phyloP scores from a whole-genome alignment of 2,329 filamentous ascomycete genomes.

The Monilinia aucupariae region DNA sequence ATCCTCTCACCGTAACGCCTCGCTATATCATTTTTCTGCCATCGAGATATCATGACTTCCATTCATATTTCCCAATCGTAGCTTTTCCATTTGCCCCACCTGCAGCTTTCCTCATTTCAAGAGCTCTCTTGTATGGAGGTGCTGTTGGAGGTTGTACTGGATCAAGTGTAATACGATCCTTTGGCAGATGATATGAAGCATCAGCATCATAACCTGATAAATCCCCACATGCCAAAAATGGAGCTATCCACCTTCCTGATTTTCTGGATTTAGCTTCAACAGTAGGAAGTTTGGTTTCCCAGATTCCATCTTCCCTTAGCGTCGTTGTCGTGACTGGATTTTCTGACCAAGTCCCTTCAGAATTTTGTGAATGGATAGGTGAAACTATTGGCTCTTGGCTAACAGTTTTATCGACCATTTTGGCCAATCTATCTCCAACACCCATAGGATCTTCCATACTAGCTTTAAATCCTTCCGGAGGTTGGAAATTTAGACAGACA shows the following conservation, averaged over 20 bases:
- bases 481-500: slow-evolving; percentile 84
- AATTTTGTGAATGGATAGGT: slow-evolving; percentile 43
- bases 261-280: slow-evolving; percentile 39
- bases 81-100: slow-evolving; percentile 55
- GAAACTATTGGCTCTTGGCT: slow-evolving; percentile 41
- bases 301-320: slow-evolving; percentile 25
- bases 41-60: not conserved
- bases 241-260: slow-evolving; percentile 73
- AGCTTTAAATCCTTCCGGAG: slow-evolving; percentile 68
- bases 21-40: not conserved
- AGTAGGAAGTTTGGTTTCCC: slow-evolving; percentile 30
- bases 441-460: slow-evolving; percentile 72
- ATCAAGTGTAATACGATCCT: slow-evolving; percentile 79
- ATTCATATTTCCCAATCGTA: not conserved
- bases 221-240: slow-evolving; percentile 96
- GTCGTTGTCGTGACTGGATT: slow-evolving; percentile 8
- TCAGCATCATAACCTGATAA: slow-evolving; percentile 92
- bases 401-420: slow-evolving; percentile 44
- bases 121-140: slow-evolving; percentile 84
- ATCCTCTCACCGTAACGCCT: slow-evolving; percentile 6
- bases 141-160: slow-evolving; percentile 94
- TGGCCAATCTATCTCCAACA: slow-evolving; percentile 50
- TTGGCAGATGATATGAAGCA: slow-evolving; percentile 84
- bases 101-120: slow-evolving; percentile 73
- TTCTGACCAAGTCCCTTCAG: slow-evolving; percentile 40